Evolutionary conservation across 2,329 filamentous ascomycete genomes (phyloP), one percentile per base, ranked within the genome.

Genomic region (Talaromyces sp.): DNA sequence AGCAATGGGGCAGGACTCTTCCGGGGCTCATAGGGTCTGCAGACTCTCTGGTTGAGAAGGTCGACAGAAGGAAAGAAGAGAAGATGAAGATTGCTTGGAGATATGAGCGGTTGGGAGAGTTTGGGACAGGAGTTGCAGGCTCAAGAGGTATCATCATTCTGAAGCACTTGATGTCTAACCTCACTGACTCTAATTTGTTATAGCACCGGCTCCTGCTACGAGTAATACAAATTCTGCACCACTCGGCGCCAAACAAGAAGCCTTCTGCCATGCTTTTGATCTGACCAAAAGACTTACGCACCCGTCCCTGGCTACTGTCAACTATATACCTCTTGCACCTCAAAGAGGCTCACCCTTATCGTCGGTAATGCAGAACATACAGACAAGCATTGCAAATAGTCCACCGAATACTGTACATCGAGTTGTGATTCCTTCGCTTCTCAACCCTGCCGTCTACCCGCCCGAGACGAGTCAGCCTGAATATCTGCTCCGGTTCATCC

Each of bases 71-170:
- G 76, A 79, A 75, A 69, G 83, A 84, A 14, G 90, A 94, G 68
- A 93, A 89, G 77, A 98, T 99, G 95, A 98, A 97, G 81, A 99
- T 99, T 81, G 95, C 95, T 3, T 99, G 95, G 95, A 86, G 95
- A 76, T 99, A 99, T 79, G 93, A 98, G 77, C 86, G 88, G 39
- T 78, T 98, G 62, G 90, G 90, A 16, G 89, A 90, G 69, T 88
- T 88, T 70, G 87, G 87, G 48, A 83, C 82, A 66, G 79, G 83
- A 61, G 77, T 79, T 66, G 74, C 81, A 67, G 81, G 81, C 66
- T 81, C 79, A 72, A 84, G 87, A 88, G 88, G 89, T 90, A 82
- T 78, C 85, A 63, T 16, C 39, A n/a, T 54, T 52, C n/a, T 56
- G 24, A 45, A 31, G 64, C 6, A 13, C 65, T 43, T 33, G n/a